Percentiles rank a stretch among this genome's conserved stretches.
These are phyloP conservation scores for Herpetomonas samuelpessoai DNA, from an alignment of 208 protist species.

Conservation along the genomic window DNA sequence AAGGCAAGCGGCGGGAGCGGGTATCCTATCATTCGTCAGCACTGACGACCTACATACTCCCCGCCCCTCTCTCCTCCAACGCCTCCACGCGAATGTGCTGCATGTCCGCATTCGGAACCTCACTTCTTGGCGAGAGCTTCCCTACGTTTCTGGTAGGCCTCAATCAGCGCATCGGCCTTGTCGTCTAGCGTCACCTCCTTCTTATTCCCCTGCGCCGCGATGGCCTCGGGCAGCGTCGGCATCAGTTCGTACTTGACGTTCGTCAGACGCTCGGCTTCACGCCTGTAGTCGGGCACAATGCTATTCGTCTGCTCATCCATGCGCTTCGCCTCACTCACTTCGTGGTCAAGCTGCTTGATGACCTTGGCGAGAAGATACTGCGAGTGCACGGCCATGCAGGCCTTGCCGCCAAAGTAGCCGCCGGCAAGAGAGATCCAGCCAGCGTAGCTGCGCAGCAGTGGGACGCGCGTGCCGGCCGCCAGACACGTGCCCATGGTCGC, in stretches of 20 bases:
- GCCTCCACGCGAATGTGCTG: too few species aligned
- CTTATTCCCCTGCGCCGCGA: constrained; percentile 2
- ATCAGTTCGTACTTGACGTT: constrained; percentile 69
- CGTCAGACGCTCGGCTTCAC: constrained; percentile 46
- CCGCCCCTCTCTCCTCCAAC: too few species aligned
- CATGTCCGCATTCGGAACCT: too few species aligned
- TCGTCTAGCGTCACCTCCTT: constrained; percentile 25
- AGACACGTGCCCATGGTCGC: constrained; percentile 65
- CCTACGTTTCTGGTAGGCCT: constrained; percentile 55
- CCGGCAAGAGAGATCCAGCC: constrained; percentile 70
- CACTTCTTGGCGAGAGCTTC: constrained; percentile 41
- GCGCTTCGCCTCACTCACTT: constrained; percentile 61
- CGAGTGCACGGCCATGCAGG: constrained; percentile 57
- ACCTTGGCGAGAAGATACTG: constrained; percentile 44
- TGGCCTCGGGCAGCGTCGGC: constrained; percentile 33
- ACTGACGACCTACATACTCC: too few species aligned
- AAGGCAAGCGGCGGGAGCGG: too few species aligned
- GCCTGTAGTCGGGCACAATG: constrained; percentile 65
- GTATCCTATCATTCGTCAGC: too few species aligned
- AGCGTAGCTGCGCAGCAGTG: constrained; percentile 67
- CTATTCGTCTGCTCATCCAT: constrained; percentile 65
- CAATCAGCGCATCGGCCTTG: constrained; percentile 32
- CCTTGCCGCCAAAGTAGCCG: constrained; percentile 80
- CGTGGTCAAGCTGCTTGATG: constrained; percentile 51
- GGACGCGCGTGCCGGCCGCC: constrained; percentile 53